A percentile compares a stretch with the other conserved stretches of the same genome.
phyloP scores from a whole-genome alignment of 2,329 filamentous ascomycete genomes.

The Fusarium virguliforme region DNA sequence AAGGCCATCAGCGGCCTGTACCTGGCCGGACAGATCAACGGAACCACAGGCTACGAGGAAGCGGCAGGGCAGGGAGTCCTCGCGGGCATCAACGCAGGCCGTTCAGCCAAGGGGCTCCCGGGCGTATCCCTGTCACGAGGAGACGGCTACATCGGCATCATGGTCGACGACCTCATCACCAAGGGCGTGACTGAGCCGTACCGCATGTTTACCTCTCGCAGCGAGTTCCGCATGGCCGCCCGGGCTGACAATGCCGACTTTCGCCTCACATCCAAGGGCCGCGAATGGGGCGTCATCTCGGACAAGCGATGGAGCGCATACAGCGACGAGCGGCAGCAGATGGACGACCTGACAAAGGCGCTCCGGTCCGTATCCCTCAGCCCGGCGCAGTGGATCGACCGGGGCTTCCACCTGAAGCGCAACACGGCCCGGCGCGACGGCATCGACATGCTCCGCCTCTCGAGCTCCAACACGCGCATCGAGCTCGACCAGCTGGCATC shows the following conservation, averaged over 20 bases:
- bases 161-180: slow-evolving; percentile 98
- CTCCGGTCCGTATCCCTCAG: slow-evolving; percentile 74
- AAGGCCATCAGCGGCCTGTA: slow-evolving; percentile 92
- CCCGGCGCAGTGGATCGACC: slow-evolving; percentile 76
- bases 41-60: slow-evolving; percentile 98
- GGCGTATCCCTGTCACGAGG: slow-evolving; percentile 81
- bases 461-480: slow-evolving; percentile 64
- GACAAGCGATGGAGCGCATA: slow-evolving; percentile 84
- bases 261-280: slow-evolving; percentile 85
- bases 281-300: slow-evolving; percentile 82
- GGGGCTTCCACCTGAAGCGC: slow-evolving; percentile 78
- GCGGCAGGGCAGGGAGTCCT: slow-evolving; percentile 94
- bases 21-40: slow-evolving; percentile 97
- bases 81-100: slow-evolving; percentile 93
- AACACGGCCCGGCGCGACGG: slow-evolving; percentile 80
- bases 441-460: slow-evolving; percentile 83
- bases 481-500: slow-evolving; percentile 70
- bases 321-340: slow-evolving; percentile 75
- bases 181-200: slow-evolving; percentile 98
- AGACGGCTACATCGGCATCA: slow-evolving; percentile 97
- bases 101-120: slow-evolving; percentile 77
- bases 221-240: slow-evolving; percentile 93
- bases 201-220: slow-evolving; percentile 97
- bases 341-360: slow-evolving; percentile 74
- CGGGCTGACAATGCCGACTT: slow-evolving; percentile 95